These are phyloP conservation scores for Combretum micranthum DNA, from an alignment of 345 rosid genomes.

Conservation along the genomic window DNA sequence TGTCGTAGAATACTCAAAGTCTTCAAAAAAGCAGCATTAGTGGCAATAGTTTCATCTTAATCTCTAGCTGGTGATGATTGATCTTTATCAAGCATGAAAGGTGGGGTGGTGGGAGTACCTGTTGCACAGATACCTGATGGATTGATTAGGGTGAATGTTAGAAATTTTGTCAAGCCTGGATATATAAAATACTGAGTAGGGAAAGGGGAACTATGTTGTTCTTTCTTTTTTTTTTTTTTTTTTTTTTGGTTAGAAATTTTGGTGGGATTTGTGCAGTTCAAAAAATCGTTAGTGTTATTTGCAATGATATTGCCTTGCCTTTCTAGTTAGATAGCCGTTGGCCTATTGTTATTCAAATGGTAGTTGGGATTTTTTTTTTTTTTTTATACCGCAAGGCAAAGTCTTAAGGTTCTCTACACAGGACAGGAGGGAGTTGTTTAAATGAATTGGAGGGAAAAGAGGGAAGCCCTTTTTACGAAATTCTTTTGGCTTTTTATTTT, in stretches of 20 bases:
- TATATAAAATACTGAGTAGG: no score
- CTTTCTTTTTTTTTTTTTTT: not conserved
- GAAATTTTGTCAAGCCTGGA: no score
- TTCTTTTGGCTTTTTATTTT: no score
- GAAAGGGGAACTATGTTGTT: constrained; percentile 6
- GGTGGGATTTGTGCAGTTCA: constrained; percentile 15
- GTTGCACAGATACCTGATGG: no score
- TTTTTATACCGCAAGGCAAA: constrained; percentile 25
- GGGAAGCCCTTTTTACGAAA: no score
- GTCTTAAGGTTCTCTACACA: no score
- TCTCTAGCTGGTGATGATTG: not conserved
- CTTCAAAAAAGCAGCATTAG: constrained; percentile 40
- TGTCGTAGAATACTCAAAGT: constrained; percentile 19
- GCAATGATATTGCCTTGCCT: constrained; percentile 15
- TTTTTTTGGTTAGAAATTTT: not conserved
- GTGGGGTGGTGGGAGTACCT: not conserved
- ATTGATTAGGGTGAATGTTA: no score
- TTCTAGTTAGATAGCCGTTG: constrained; percentile 22
- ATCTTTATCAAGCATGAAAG: constrained; percentile 1
- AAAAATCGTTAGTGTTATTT: constrained; percentile 32
- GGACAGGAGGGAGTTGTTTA: not conserved
- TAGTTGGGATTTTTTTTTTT: constrained; percentile 25
- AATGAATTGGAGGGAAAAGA: constrained; percentile 6
- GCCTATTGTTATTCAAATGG: constrained; percentile 27
- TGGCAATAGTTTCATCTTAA: not conserved